Conservation (phyloP, 257 asterid species). For the Salvia hispanica region DNA sequence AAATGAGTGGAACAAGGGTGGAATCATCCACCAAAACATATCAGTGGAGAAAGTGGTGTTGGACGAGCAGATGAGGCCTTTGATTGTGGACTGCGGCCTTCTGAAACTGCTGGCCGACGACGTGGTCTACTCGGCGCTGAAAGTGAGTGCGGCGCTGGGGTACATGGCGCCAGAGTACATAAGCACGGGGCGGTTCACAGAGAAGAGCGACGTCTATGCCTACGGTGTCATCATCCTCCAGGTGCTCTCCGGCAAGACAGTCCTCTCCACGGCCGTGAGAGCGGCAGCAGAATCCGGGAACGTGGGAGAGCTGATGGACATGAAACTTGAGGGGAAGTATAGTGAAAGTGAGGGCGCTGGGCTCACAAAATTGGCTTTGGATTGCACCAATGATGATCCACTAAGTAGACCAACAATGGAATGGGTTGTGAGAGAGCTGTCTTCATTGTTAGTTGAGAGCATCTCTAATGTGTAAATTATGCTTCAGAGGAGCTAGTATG, state of each 20-base stretch:
- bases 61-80: constrained; percentile 60
- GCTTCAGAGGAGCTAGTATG: no score
- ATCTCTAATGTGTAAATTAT: no score
- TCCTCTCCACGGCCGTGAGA: constrained; percentile 49
- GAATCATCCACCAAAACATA: constrained; percentile 84
- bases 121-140: constrained; percentile 88
- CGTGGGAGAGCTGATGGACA: constrained; percentile 57
- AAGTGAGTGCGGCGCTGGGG: constrained; percentile 91
- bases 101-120: constrained; percentile 89
- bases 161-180: constrained; percentile 97
- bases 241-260: constrained; percentile 64
- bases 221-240: constrained; percentile 91
- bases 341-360: constrained; percentile 49
- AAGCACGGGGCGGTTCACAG: constrained; percentile 91
- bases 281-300: constrained; percentile 71
- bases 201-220: constrained; percentile 95
- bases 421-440: background rate
- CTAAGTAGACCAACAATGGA: constrained; percentile 70
- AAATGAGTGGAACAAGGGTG: constrained; percentile 58
- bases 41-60: constrained; percentile 78
- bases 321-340: constrained; percentile 55
- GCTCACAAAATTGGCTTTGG: constrained; percentile 58
- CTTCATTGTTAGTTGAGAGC: no score
- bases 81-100: constrained; percentile 80
- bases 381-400: constrained; percentile 72